phyloP scores from a whole-genome alignment of 2,329 filamentous ascomycete genomes.

The Botrytis galanthina region DNA sequence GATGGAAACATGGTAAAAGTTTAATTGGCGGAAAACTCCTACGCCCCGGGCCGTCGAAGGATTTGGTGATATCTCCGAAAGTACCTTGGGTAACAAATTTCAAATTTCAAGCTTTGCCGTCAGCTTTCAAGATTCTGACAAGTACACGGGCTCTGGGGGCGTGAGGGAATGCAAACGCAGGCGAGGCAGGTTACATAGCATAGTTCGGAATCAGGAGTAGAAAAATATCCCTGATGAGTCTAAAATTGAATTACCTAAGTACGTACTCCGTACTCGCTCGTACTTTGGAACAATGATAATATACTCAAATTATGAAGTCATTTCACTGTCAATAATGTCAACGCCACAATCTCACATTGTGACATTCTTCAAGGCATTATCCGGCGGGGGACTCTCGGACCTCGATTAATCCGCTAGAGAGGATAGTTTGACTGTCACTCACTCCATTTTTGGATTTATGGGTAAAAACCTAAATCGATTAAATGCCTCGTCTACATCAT shows the following conservation, averaged over 20 bases:
- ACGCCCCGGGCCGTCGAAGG: neutral
- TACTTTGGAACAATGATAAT: neutral
- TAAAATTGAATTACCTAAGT: neutral
- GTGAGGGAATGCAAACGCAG: neutral
- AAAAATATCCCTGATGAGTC: neutral
- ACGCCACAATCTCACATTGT: neutral
- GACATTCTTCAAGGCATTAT: neutral
- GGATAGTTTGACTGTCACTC: neutral
- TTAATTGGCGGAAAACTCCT: slow-evolving; percentile 9
- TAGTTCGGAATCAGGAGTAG: neutral
- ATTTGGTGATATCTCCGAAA: neutral
- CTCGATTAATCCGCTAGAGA: neutral
- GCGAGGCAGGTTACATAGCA: neutral
- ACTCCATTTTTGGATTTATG: neutral
- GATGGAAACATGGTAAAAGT: neutral
- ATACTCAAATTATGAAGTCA: neutral
- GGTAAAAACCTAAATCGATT: neutral
- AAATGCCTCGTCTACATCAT: neutral
- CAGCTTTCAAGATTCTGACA: neutral
- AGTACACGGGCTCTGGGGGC: neutral
- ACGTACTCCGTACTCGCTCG: neutral
- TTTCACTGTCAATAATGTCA: neutral
- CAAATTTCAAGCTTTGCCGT: neutral
- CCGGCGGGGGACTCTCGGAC: neutral
- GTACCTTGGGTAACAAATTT: neutral